phyloP scores from a whole-genome alignment of 345 rosid species.

The Sisymbrium irio region DNA sequence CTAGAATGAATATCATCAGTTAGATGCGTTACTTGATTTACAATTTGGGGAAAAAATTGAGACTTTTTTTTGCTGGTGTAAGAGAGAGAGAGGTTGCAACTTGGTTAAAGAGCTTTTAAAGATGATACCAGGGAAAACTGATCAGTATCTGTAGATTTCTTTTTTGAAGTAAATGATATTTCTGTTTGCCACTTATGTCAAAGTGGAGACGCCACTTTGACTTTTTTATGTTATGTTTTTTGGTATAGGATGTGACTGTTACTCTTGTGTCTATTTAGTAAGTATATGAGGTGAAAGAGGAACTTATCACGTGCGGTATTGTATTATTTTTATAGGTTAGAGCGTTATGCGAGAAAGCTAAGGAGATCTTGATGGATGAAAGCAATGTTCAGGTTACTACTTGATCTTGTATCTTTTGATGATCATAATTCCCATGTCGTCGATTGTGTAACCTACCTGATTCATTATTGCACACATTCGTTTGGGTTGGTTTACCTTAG shows the following conservation, averaged over 20 bases:
- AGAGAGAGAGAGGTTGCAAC: neutral
- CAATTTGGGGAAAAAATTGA: neutral
- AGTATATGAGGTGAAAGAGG: neutral
- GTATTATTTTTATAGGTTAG: slow-evolving; percentile 54
- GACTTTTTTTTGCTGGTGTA: neutral
- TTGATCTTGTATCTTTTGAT: slow-evolving; percentile 15
- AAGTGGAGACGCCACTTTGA: neutral
- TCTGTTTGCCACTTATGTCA: slow-evolving; percentile 3
- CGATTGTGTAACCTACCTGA: neutral
- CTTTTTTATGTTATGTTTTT: neutral
- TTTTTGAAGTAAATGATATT: neutral
- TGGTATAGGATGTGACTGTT: neutral
- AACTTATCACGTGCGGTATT: slow-evolving; percentile 11
- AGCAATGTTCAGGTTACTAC: slow-evolving; percentile 93
- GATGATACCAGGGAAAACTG: neutral
- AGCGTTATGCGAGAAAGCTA: slow-evolving; percentile 92
- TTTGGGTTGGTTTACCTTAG: slow-evolving; percentile 1
- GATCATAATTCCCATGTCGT: neutral
- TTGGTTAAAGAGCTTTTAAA: neutral
- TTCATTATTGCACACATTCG: neutral
- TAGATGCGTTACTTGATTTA: neutral
- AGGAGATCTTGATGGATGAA: slow-evolving; percentile 95
- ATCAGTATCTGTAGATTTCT: neutral
- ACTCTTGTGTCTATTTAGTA: neutral
- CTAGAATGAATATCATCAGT: neutral